Evolutionary conservation across 2,329 filamentous ascomycete genomes (phyloP).

Genomic region (Ceratocystis diversiconidia): DNA sequence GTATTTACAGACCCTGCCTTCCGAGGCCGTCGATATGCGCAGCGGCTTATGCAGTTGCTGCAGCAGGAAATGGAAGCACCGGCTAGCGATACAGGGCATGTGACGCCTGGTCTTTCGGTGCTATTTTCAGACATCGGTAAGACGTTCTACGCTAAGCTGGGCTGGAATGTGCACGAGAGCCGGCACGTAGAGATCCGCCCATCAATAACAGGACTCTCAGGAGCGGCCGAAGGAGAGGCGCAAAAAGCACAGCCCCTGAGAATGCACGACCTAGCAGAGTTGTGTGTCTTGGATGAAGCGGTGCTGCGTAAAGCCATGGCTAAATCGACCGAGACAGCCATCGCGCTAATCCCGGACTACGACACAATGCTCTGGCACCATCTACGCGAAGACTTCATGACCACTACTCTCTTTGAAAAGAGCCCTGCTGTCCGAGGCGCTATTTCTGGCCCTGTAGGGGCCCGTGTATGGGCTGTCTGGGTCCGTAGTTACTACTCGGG

Average conservation of each 20-base stretch:
- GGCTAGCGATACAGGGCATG: conserved; percentile 22
- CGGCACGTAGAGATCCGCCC: conserved; percentile 53
- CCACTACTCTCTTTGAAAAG: conserved; percentile 40
- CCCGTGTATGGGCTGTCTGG: conserved; percentile 59
- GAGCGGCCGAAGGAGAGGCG: conserved; percentile 16
- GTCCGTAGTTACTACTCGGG: conserved; percentile 47
- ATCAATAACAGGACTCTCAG: conserved; percentile 14
- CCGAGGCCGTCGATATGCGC: conserved; percentile 61
- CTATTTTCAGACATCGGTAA: conserved; percentile 81
- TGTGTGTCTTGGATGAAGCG: conserved; percentile 51
- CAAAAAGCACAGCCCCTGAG: conserved; percentile 32
- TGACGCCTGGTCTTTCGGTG: conserved; percentile 50
- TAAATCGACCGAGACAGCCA: conserved; percentile 29
- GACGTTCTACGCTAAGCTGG: conserved; percentile 60
- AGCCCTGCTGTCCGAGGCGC: conserved; percentile 55
- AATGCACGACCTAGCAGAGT: conserved; percentile 42
- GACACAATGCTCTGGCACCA: conserved; percentile 64
- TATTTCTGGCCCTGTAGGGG: conserved; percentile 36
- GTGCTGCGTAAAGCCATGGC: conserved; percentile 43
- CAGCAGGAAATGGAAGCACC: conserved; percentile 13
- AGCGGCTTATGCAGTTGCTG: conserved; percentile 54
- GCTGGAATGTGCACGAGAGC: conserved; percentile 64
- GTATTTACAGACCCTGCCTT: conserved; percentile 60
- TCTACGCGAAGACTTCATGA: conserved; percentile 67
- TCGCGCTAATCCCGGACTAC: conserved; percentile 40